phyloP scores from a whole-genome alignment of 1,139 yeast species.

The Scheffersomyces segobiensis region DNA sequence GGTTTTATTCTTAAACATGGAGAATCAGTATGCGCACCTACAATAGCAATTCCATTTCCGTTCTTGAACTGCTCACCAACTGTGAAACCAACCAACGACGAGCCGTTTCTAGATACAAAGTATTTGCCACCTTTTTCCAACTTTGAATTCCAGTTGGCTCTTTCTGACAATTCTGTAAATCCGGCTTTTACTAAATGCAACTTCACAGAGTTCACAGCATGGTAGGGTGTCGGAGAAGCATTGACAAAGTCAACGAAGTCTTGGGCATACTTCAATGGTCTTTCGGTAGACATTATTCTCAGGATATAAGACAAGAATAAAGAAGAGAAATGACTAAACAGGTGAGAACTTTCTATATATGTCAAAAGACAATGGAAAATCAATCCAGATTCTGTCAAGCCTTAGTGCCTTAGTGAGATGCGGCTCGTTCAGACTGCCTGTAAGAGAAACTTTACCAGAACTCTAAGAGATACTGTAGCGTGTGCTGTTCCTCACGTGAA shows the following conservation, averaged over 20 bases:
- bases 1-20: constrained; percentile 94
- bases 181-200: constrained; percentile 57
- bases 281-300: not conserved
- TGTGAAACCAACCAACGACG: constrained; percentile 85
- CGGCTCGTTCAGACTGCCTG: not conserved
- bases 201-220: constrained; percentile 75
- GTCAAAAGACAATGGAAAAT: not conserved
- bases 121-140: constrained; percentile 64
- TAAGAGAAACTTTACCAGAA: not conserved
- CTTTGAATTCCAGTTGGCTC: constrained; percentile 66
- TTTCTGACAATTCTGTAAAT: constrained; percentile 71
- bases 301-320: not conserved
- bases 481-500: not conserved
- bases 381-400: not conserved
- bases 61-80: constrained; percentile 72
- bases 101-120: constrained; percentile 81
- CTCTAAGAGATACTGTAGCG: not conserved
- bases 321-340: not conserved
- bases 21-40: constrained; percentile 95
- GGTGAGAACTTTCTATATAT: not conserved
- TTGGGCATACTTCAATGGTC: constrained; percentile 39
- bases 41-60: constrained; percentile 84
- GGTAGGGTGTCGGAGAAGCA: constrained; percentile 92
- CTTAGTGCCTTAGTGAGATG: not conserved
- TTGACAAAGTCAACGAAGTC: constrained; percentile 79